A percentile compares a stretch with the other conserved stretches of the same genome.
Evolutionary conservation across 2,329 filamentous ascomycete species (phyloP).

Genomic region (Fusarium nelsonii): DNA sequence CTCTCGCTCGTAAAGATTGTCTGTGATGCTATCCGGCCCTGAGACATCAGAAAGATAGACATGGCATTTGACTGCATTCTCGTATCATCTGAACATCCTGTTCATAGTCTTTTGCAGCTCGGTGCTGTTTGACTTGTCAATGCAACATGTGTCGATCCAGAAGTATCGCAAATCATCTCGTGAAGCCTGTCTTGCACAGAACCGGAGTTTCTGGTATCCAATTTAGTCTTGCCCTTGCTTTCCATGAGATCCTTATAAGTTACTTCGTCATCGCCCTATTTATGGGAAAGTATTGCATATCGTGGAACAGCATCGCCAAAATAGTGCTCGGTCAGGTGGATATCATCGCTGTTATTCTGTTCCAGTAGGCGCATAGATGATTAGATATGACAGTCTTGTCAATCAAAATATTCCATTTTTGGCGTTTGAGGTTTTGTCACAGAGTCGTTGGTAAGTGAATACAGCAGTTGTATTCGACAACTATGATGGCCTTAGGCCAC

Average conservation of each 20-base stretch:
- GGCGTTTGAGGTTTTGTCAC: too few species aligned
- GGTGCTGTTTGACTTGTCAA: background rate
- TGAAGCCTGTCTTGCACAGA: background rate
- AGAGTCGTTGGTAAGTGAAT: too few species aligned
- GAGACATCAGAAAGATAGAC: background rate
- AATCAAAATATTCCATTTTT: too few species aligned
- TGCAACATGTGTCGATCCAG: conserved; percentile 1
- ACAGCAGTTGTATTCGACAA: too few species aligned
- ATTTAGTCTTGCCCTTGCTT: background rate
- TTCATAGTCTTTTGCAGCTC: background rate
- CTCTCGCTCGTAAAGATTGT: background rate
- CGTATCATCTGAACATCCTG: background rate
- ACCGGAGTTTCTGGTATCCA: background rate
- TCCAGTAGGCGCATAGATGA: background rate
- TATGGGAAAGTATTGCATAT: background rate
- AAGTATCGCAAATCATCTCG: background rate
- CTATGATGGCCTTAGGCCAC: too few species aligned
- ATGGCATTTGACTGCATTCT: background rate
- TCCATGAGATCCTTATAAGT: background rate
- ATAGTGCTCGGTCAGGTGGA: background rate
- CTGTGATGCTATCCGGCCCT: too few species aligned
- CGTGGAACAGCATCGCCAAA: background rate
- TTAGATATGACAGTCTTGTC: too few species aligned
- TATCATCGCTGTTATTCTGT: background rate
- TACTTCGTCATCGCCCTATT: background rate